phyloP scores from a whole-genome alignment of 2,329 filamentous ascomycete species.

The Calonectria naviculata region DNA sequence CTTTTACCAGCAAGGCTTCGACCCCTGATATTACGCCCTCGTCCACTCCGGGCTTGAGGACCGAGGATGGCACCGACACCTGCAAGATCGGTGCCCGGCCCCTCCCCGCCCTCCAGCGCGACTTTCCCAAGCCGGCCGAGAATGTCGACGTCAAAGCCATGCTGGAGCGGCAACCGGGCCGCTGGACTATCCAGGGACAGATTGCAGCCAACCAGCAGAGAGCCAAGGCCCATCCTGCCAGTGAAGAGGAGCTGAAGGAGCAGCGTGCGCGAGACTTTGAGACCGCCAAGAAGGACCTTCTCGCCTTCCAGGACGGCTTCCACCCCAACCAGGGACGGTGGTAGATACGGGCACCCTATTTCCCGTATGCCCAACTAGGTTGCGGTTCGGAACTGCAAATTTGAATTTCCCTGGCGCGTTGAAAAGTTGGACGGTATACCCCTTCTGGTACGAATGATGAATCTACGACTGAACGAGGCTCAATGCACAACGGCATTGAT shows the following conservation, averaged over 20 bases:
- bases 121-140: conserved; percentile 53
- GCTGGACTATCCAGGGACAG: conserved; percentile 52
- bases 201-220: conserved; percentile 46
- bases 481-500: conserved; percentile 15
- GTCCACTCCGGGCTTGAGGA: conserved; percentile 33
- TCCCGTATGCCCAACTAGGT: background rate
- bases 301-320: conserved; percentile 48
- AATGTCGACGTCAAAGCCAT: conserved; percentile 56
- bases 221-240: conserved; percentile 27
- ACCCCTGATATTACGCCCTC: conserved; percentile 34
- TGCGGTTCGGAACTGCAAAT: background rate
- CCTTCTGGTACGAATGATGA: conserved; percentile 36
- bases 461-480: conserved; percentile 31
- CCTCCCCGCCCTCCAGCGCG: conserved; percentile 47
- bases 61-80: conserved; percentile 26
- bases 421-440: conserved; percentile 34
- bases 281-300: conserved; percentile 59
- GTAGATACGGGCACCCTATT: conserved; percentile 11
- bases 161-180: conserved; percentile 55
- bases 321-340: conserved; percentile 11
- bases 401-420: conserved; percentile 27
- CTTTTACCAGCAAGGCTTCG: conserved; percentile 31
- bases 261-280: conserved; percentile 54
- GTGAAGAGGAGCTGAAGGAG: conserved; percentile 45
- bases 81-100: conserved; percentile 40